Conservation (phyloP, 805 yeast genomes). For the Sporopachydermia lactativora region DNA sequence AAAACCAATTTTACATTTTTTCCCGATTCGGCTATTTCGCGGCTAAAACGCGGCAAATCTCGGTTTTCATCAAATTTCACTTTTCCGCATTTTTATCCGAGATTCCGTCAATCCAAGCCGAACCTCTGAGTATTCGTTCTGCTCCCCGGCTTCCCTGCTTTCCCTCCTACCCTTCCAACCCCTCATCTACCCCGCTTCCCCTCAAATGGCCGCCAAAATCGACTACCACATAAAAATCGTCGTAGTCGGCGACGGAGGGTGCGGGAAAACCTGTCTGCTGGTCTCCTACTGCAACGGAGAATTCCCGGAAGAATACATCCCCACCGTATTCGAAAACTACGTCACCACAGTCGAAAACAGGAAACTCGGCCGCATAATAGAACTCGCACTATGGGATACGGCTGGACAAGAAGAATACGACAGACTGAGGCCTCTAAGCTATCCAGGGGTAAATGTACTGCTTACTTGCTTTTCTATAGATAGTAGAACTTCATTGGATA, state of each 20-base stretch:
- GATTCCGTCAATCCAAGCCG: no score
- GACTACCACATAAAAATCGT: slow-evolving; percentile 42
- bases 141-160: no score
- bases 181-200: no score
- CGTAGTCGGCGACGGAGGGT: slow-evolving; percentile 81
- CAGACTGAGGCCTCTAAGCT: slow-evolving; percentile 62
- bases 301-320: slow-evolving; percentile 64
- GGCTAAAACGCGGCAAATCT: no score
- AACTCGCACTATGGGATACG: slow-evolving; percentile 75
- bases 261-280: slow-evolving; percentile 77
- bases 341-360: slow-evolving; percentile 38
- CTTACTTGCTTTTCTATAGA: slow-evolving; percentile 67
- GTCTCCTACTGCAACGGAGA: slow-evolving; percentile 50
- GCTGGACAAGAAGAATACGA: slow-evolving; percentile 87
- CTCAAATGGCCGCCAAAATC: slow-evolving; percentile 6
- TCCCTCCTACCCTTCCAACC: no score
- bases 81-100: no score
- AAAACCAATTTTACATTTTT: no score
- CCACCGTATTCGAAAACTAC: slow-evolving; percentile 75
- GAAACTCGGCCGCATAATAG: slow-evolving; percentile 37
- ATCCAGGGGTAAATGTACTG: slow-evolving; percentile 65
- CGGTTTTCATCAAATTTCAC: no score
- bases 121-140: no score
- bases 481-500: slow-evolving; percentile 46
- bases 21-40: no score